Base-by-base conservation (phyloP, 2,329 filamentous ascomycete genomes). In the Sarocladium oryzae region DNA sequence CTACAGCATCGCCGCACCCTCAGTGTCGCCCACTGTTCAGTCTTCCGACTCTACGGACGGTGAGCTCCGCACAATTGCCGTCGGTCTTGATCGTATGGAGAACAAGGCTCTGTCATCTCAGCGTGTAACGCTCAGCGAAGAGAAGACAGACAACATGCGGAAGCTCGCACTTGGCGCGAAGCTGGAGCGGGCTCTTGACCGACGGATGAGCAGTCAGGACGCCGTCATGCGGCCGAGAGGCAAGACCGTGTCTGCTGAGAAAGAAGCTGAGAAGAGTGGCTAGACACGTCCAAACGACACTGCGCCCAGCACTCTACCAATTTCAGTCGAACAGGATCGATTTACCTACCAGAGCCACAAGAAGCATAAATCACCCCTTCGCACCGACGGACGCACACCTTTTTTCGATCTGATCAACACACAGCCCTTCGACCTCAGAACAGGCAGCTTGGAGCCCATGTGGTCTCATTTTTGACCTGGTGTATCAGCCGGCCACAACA, bases 121-220 rank as follows among this genome's bases (percentile, higher is more conserved):
- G 73, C 86, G 91, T 23, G 66, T 69, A 37, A 76, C 82, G 52
- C 81, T 91, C 56, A 86, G 77, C 65, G 81, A 86, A 56, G 84
- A 92, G 69, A 95, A 95, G 77, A 82, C 78, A 18, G 87, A 89
- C 61, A 85, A 86, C 65, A 76, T 95, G 69, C 85, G 83, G 73
- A 95, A 95, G 73, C 79, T 95, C 53, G 90, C 90, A 33, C 79
- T 96, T 50, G 88, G 90, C 45, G 90, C 90, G 54, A 96, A 96
- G 73, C 81, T 96, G 36, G 90, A 96, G 66, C 84, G 91, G 54
- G 90, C 91, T 20, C 81, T 96, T 51, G 86, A 86, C 58, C 79
- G 90, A 58, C 82, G 91, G 62, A 93, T 96, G 90, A 86, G 81
- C 24, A 74, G 87, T 58, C 91, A 96, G 69, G 91, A 96, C 62